These are phyloP conservation scores for Rhodotorula taiwanensis DNA, from an alignment of 768 basidiomycete genomes.

Conservation along the genomic window DNA sequence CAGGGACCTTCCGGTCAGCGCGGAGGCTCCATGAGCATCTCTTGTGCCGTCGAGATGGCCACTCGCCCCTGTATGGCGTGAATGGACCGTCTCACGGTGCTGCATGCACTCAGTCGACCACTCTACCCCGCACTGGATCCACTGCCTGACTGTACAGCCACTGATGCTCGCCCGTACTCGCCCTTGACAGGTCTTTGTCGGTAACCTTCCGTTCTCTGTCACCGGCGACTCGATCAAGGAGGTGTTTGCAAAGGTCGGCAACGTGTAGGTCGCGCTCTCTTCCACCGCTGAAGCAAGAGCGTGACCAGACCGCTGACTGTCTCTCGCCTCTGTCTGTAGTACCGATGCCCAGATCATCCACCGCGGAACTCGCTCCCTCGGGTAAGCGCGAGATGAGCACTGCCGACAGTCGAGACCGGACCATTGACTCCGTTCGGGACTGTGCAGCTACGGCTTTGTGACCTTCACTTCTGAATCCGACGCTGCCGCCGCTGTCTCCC, in stretches of 20 bases:
- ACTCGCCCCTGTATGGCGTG: too few relatives aligned
- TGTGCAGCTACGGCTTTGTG: constrained; percentile 73
- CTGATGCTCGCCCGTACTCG: too few relatives aligned
- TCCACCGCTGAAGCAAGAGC: too few relatives aligned
- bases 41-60: too few relatives aligned
- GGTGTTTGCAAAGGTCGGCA: constrained; percentile 80
- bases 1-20: too few relatives aligned
- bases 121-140: not conserved
- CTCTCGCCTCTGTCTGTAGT: constrained; percentile 47
- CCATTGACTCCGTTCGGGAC: not conserved
- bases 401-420: not conserved
- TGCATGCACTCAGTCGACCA: not conserved
- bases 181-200: constrained; percentile 69
- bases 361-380: constrained; percentile 34
- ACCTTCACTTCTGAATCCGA: constrained; percentile 71
- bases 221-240: constrained; percentile 91
- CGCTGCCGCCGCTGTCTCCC: constrained; percentile 75
- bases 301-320: too few relatives aligned
- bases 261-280: constrained; percentile 60
- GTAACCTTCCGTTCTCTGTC: constrained; percentile 89
- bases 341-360: constrained; percentile 77
- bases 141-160: too few relatives aligned
- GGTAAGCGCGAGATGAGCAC: constrained; percentile 25
- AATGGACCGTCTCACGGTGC: too few relatives aligned
- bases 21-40: too few relatives aligned